phyloP scores from a whole-genome alignment of 1,284 basidiomycete genomes.

The Sporisorium graminicola region DNA sequence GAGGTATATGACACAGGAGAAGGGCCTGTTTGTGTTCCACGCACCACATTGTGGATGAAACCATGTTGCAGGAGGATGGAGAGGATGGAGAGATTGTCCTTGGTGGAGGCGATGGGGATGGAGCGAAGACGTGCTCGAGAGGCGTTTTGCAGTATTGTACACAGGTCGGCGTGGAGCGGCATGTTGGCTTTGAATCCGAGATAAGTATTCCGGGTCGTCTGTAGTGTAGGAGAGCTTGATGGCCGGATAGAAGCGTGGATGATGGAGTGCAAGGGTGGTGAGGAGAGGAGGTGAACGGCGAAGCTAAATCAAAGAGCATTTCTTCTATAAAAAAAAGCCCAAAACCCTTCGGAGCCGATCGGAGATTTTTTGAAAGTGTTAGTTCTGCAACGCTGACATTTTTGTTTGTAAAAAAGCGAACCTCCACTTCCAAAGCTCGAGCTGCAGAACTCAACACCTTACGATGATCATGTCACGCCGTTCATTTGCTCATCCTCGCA shows the following conservation, averaged over 20 bases:
- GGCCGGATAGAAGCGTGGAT: not conserved
- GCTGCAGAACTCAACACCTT: conserved; percentile 1
- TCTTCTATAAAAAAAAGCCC: conserved; percentile 26
- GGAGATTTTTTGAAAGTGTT: not conserved
- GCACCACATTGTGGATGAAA: conserved; percentile 82
- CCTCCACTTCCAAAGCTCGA: not conserved
- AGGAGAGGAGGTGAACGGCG: not conserved
- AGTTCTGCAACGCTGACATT: not conserved
- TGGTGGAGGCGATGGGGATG: conserved; percentile 81
- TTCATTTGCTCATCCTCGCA: not conserved
- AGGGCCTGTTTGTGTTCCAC: conserved; percentile 80
- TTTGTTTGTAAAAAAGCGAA: not conserved
- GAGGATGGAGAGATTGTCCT: conserved; percentile 84
- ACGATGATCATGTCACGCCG: not conserved
- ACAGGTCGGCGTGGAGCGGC: conserved; percentile 78
- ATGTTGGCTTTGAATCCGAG: conserved; percentile 27
- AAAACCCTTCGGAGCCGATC: conserved; percentile 41
- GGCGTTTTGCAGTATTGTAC: conserved; percentile 86
- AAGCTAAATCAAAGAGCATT: conserved; percentile 6
- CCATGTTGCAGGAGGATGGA: conserved; percentile 87
- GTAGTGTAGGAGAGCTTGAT: not conserved
- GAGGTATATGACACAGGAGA: conserved; percentile 76
- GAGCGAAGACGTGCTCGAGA: conserved; percentile 83
- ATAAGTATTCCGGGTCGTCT: not conserved
- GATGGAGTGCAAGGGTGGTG: not conserved